phyloP scores from a whole-genome alignment of 345 rosid genomes.

The Hevea brasiliensis region DNA sequence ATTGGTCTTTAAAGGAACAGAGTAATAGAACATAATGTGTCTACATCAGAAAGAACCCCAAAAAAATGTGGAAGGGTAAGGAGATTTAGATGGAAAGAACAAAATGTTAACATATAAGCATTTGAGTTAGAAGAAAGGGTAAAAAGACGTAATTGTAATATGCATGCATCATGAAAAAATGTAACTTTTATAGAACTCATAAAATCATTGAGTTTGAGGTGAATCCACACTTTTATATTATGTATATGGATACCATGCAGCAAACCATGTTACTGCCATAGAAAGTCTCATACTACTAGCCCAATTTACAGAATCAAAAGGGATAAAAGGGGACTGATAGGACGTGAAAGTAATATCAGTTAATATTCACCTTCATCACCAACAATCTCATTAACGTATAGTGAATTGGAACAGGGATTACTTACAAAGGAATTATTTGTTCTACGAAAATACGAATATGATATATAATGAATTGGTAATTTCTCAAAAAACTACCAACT shows the following conservation, averaged over 20 bases:
- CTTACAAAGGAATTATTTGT: background rate
- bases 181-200: no score
- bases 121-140: constrained; percentile 3
- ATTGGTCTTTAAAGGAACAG: constrained; percentile 77
- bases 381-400: background rate
- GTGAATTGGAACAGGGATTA: background rate
- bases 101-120: background rate
- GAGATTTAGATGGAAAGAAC: constrained; percentile 12
- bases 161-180: background rate
- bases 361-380: constrained; percentile 2
- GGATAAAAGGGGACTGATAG: background rate
- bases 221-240: background rate
- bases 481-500: background rate
- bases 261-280: background rate
- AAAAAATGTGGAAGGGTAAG: background rate
- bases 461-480: background rate
- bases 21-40: constrained; percentile 72
- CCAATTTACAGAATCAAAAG: background rate
- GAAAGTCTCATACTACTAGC: background rate
- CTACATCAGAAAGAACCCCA: constrained; percentile 41
- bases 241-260: background rate
- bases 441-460: background rate
- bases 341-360: background rate
- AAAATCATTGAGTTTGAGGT: background rate
- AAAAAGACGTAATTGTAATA: background rate